Conservation (phyloP, 805 yeast genomes). For the Sugiyamaella lignohabitans region DNA sequence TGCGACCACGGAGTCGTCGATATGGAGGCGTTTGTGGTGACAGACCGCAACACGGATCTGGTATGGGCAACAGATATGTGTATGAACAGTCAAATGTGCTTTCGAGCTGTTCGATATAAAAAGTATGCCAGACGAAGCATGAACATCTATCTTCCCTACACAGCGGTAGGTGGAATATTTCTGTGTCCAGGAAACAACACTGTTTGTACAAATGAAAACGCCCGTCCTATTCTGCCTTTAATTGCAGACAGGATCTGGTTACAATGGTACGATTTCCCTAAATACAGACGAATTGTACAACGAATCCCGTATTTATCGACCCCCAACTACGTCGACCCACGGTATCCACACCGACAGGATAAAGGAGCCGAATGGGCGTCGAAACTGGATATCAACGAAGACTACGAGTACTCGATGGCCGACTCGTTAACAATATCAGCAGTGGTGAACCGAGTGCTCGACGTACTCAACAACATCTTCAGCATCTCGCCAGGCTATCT, state of each 20-base stretch:
- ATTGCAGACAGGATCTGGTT: conserved; percentile 49
- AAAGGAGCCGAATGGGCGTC: conserved; percentile 38
- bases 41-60: conserved; percentile 36
- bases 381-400: conserved; percentile 44
- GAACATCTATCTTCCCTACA: conserved; percentile 46
- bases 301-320: conserved; percentile 56
- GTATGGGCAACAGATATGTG: conserved; percentile 39
- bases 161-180: conserved; percentile 60
- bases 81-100: conserved; percentile 34
- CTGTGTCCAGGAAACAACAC: conserved; percentile 35
- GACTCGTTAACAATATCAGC: conserved; percentile 36
- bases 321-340: conserved; percentile 34
- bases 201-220: conserved; percentile 22
- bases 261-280: conserved; percentile 37
- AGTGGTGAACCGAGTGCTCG: conserved; percentile 27
- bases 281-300: conserved; percentile 31
- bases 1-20: conserved; percentile 47
- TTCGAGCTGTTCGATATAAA: conserved; percentile 53
- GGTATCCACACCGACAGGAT: conserved; percentile 18
- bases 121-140: conserved; percentile 44
- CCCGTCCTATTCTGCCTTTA: conserved; percentile 48
- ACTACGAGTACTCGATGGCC: conserved; percentile 36
- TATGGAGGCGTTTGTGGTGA: conserved; percentile 36
- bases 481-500: conserved; percentile 9
- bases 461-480: conserved; percentile 16